These are phyloP conservation scores for Leptographium radiaticola DNA, from an alignment of 2,329 filamentous ascomycete species.

Conservation along the genomic window DNA sequence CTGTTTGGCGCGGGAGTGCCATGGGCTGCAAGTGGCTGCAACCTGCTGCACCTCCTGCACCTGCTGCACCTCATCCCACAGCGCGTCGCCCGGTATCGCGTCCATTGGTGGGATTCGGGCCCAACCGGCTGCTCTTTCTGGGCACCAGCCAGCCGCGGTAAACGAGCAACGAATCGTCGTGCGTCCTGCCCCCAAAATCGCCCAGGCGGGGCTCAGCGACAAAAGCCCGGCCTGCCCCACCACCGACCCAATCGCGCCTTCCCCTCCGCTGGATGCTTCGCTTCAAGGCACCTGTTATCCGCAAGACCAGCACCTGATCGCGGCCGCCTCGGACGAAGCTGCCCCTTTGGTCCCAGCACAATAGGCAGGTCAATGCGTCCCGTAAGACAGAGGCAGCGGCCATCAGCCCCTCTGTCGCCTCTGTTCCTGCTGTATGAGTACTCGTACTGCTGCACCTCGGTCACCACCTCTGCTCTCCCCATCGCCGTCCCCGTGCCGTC, in stretches of 20 bases:
- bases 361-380: neutral
- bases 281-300: no score
- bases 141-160: neutral
- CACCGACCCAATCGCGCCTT: slow-evolving; percentile 1
- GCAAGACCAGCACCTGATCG: no score
- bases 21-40: no score
- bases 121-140: neutral
- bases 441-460: no score
- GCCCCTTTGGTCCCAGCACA: neutral
- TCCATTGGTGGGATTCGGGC: neutral
- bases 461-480: no score
- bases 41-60: neutral
- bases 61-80: neutral
- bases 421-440: no score
- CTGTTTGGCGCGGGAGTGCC: neutral
- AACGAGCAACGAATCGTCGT: neutral
- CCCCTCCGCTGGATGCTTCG: no score
- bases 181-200: no score
- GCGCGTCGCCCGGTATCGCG: neutral
- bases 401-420: no score
- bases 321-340: no score
- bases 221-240: neutral
- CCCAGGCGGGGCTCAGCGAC: no score
- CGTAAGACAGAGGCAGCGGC: no score
- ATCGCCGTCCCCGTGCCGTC: neutral